Percentiles rank a stretch among this genome's conserved stretches.
These are phyloP conservation scores for Astrothelium macrocarpum DNA, from an alignment of 495 filamentous ascomycete species.

Conservation along the genomic window DNA sequence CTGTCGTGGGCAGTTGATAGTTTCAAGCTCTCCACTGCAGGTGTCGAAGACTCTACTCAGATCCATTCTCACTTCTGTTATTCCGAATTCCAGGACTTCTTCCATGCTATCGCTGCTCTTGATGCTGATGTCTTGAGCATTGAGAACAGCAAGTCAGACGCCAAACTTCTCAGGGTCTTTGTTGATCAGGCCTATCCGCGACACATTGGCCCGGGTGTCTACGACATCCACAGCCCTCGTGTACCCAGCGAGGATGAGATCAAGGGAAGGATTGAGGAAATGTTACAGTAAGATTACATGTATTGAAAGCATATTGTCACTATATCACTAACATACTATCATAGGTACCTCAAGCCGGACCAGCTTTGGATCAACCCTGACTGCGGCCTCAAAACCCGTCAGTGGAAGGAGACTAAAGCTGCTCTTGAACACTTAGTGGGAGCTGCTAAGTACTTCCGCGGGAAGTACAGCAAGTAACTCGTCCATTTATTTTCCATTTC, in stretches of 20 bases:
- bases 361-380: conserved; percentile 99
- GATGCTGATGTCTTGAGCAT: conserved; percentile 97
- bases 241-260: conserved; percentile 92
- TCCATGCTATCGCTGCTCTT: conserved; percentile 96
- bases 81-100: conserved; percentile 99
- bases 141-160: conserved; percentile 99
- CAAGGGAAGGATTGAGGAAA: conserved; percentile 92
- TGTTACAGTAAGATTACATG: conserved; percentile 58
- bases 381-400: conserved; percentile 95
- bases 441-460: conserved; percentile 91
- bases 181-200: conserved; percentile 90
- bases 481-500: conserved; percentile 27
- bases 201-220: conserved; percentile 94
- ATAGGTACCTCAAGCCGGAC: conserved; percentile 66
- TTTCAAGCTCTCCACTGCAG: conserved; percentile 88
- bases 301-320: background rate
- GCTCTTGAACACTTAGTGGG: conserved; percentile 87
- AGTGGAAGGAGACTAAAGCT: conserved; percentile 93
- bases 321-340: conserved; percentile 7
- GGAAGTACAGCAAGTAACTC: conserved; percentile 55
- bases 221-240: conserved; percentile 98
- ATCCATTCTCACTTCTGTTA: conserved; percentile 99
- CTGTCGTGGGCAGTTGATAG: conserved; percentile 92
- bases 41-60: conserved; percentile 87
- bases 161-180: conserved; percentile 97